Base-by-base conservation (phyloP, 176 grass and related monocot species). In the Juncus effusus region DNA sequence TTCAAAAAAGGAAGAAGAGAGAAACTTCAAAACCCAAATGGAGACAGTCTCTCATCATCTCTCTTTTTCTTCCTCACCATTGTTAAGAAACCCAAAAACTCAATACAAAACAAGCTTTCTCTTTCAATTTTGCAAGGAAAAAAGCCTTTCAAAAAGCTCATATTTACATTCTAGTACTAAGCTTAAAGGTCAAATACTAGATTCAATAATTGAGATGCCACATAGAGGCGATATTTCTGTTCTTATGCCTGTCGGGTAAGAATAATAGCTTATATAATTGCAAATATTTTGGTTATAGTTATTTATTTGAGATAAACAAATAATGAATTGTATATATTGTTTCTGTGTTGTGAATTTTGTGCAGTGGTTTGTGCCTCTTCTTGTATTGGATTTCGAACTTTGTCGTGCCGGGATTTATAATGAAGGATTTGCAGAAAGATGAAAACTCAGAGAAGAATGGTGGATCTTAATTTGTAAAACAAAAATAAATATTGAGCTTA, bases 341-440 rank as follows among this genome's bases (percentile, higher is more conserved):
- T 9, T 13, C 38, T 49, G 11, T 4, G 16, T 10, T 49, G 36
- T 6, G 51, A 13, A 39, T 69, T 40, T 69, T 28, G 19, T 69
- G 47, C 66, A 69, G 66, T 56, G 66, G 41, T 4, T 40, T 69
- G 3, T 38, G 52, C 6, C 6, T 69, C 11, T 69, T 69, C 7
- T 7, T 69, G 10, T 69, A 69, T 15, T 69, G 66, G 66, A 55
- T 69, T 4, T 15, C 66, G 4, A 69, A 69, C 56, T 69, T 55
- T 5, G 49, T 69, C 3, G 66, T 69, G 12, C 66, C 66, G 2
- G 2, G 16, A 15, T 55, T 69, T 56, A 69, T 69, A 40, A 69
- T 69, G 66, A 56, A 69, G 50, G 12, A 53, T 69, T 3, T 69
- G 13, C 36, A 55, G 10, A 54, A 69, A 38, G 66, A 69, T 2